Base-by-base conservation (phyloP, 2,329 filamentous ascomycete genomes). In the Penicillium sp. region DNA sequence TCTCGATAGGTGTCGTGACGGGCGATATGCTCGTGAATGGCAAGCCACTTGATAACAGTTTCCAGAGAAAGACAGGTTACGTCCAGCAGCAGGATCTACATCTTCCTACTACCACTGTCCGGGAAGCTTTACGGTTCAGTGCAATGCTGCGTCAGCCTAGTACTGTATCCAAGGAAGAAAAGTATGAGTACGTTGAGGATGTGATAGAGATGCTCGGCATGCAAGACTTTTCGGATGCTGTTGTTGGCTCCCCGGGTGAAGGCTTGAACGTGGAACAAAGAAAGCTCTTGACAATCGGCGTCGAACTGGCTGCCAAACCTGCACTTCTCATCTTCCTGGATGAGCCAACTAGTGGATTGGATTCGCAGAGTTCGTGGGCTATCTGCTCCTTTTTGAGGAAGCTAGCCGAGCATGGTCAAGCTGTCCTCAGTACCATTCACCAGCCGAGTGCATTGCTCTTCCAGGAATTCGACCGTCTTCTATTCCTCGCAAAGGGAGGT, bases 361-460 rank as follows among this genome's bases (percentile, higher is more conserved):
- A 96, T 71, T 90, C 86, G 56, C 91, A 96, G 73, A 94, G 90
- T 4, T 92, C 90, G 0, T 96, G 90, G 90, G 88, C 90, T 56
- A 96, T 96, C 68, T 82, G 90, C 44, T 85, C 89, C 64, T 83
- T 96, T n/a, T 80, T 97, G 41, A 87, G 93, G 73, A 96, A 94
- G 76, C 81, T 96, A 22, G 90, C 90, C 66, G 89, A 93, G 72
- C 88, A 85, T 59, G 92, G 92, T 12, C 90, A 94, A 71, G 91
- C 92, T 48, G 88, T 96, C 70, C 84, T 96, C 11, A 95, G 90
- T 74, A 96, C 92, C 0, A 96, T 96, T 59, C 92, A 97, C 73
- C 92, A 97, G 72, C 92, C 92, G 12, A 93, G 89, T n/a, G 91
- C 91, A 33, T 89, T 95, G 79, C 81, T 96, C 47, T 96, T 96